phyloP scores from a whole-genome alignment of 192 early-diverging fungal genomes.

The Kappamyces sp. region DNA sequence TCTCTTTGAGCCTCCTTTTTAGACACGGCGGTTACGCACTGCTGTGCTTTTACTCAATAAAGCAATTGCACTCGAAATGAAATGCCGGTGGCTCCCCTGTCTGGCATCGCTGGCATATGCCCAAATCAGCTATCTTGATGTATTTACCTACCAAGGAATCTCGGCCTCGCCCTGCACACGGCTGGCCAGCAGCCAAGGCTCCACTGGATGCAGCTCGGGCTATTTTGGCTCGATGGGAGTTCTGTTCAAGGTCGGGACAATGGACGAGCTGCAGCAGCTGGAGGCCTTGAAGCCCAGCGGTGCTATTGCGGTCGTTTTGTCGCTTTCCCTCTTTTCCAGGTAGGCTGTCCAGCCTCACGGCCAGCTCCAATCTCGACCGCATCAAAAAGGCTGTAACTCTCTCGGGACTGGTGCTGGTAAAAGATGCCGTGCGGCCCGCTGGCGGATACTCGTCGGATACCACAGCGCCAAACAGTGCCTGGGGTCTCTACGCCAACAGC shows the following conservation, averaged over 20 bases:
- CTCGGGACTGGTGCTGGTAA: constrained; percentile 18
- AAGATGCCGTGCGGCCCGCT: constrained; percentile 27
- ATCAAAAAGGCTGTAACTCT: constrained; percentile 55
- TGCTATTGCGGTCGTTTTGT: constrained; percentile 10
- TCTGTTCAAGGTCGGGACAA: background rate
- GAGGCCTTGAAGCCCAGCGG: constrained; percentile 17
- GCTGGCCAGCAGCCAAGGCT: constrained; percentile 48
- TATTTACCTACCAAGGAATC: constrained; percentile 33
- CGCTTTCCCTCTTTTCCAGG: constrained; percentile 2
- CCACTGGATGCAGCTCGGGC: constrained; percentile 40
- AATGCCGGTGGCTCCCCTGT: no score
- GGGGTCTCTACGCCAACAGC: constrained; percentile 57
- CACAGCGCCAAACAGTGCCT: constrained; percentile 64
- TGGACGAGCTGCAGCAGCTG: no score
- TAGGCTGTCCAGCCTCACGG: constrained; percentile 33
- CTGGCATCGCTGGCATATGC: background rate
- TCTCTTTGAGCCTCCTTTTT: no score
- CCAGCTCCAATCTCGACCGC: constrained; percentile 36
- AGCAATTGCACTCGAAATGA: no score
- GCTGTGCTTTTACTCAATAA: no score
- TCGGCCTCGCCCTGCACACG: constrained; percentile 48
- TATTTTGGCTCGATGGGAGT: constrained; percentile 36
- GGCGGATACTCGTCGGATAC: constrained; percentile 48
- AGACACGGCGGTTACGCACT: no score
- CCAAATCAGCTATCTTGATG: constrained; percentile 29